Evolutionary conservation across 2,329 filamentous ascomycete species (phyloP), one percentile per base, ranked within the genome.

Genomic region (Arthrinium phaeospermum): DNA sequence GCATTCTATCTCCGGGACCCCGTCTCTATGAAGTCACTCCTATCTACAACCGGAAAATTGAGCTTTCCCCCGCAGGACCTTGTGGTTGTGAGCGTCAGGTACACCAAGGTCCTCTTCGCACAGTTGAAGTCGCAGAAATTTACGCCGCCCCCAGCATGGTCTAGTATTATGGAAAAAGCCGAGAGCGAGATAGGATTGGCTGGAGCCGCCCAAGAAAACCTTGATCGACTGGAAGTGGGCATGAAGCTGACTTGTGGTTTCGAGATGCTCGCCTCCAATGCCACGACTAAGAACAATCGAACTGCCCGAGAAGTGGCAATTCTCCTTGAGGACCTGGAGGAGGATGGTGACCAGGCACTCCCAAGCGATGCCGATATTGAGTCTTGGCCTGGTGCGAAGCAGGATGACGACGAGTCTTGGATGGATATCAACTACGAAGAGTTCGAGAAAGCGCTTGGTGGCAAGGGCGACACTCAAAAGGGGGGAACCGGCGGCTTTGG

Each of bases 241-340:
- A 96, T 98, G 92, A 98, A 98, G 80, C 83, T 98, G 13, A 89
- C 94, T 0, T 95, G 92, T 76, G 96, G 96, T 0, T 95, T 98
- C 78, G 96, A 99, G 82, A 96, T 98, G 88, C 86, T 98, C 68
- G 83, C 94, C 0, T 85, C 85, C 13, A 90, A 93, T 75, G 88
- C 91, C 0, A 88, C 92, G 51, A 91, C 92, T 73, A 90, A 89
- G 75, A 91, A 94, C 75, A 93, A 89, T 75, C 87, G 91, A 12
- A 82, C 88, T 0, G 92, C 94, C 5, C 87, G 94, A 47, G 94
- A 97, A 81, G 90, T 98, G 47, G 89, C 90, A 37, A 85, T 98
- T 16, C 79, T 97, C 0, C 85, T 98, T 0, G 91, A 94, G 70
- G 94, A 97, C 78, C 77, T 97, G 1, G 87, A 90, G 12, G 90